Conservation (phyloP, 441 rosid species). For the Gossypium lobatum region DNA sequence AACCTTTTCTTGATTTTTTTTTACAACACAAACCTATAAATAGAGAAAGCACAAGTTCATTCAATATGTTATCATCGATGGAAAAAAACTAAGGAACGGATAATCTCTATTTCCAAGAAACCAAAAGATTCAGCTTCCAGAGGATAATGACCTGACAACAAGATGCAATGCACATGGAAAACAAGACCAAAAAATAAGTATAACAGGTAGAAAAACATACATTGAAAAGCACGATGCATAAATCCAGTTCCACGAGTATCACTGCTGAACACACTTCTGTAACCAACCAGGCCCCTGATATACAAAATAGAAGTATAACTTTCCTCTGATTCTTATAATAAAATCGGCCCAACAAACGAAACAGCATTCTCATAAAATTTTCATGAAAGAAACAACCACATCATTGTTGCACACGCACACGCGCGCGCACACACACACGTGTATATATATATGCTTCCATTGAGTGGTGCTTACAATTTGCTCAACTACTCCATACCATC, state of each 20-base stretch:
- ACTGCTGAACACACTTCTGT: slow-evolving; percentile 95
- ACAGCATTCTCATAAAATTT: neutral
- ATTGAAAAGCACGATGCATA: slow-evolving; percentile 94
- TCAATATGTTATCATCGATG: neutral
- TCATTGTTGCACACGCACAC: neutral
- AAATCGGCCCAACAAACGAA: neutral
- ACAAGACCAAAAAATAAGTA: neutral
- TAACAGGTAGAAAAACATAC: slow-evolving; percentile 41
- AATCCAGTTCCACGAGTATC: slow-evolving; percentile 96
- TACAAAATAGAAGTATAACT: slow-evolving; percentile 9
- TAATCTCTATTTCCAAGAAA: neutral
- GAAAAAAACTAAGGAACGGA: neutral
- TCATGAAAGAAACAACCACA: neutral
- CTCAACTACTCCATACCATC: no score
- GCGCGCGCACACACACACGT: no score
- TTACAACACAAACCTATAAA: neutral
- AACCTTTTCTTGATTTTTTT: neutral
- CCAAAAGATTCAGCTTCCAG: neutral
- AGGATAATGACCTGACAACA: neutral
- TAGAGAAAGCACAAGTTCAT: neutral
- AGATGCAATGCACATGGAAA: slow-evolving; percentile 4
- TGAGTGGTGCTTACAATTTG: no score
- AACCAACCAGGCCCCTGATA: slow-evolving; percentile 89
- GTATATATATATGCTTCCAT: neutral
- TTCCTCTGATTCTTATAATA: neutral